Percentiles rank a stretch among this genome's conserved stretches.
Evolutionary conservation across 768 basidiomycete species (phyloP).

Genomic region (Panaeolus cyanescens): DNA sequence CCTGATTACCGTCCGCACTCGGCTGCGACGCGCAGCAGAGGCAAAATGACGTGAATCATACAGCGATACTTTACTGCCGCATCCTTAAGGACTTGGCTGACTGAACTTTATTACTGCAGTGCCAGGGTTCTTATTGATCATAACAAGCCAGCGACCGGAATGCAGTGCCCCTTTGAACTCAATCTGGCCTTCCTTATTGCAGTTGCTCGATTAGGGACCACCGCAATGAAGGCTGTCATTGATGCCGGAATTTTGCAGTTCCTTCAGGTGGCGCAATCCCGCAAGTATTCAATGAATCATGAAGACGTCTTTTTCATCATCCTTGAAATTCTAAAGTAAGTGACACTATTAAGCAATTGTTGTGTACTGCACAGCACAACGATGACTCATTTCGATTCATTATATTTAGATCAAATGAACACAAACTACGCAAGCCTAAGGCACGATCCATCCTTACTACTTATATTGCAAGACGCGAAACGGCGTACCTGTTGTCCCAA

Average conservation of each 20-base stretch:
- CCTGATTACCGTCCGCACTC: not conserved
- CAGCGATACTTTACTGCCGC: not conserved
- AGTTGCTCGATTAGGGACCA: slow-evolving; percentile 1
- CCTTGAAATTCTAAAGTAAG: slow-evolving; percentile 10
- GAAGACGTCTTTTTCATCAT: slow-evolving; percentile 3
- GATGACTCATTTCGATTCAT: not conserved
- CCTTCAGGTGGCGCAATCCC: slow-evolving; percentile 1
- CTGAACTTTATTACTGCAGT: not conserved
- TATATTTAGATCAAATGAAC: slow-evolving; percentile 4
- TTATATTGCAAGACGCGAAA: slow-evolving; percentile 3
- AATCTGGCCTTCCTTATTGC: slow-evolving; percentile 8
- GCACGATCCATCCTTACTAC: not conserved
- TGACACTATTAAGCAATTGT: not conserved
- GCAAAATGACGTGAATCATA: not conserved
- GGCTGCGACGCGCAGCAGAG: not conserved
- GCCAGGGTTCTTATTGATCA: not conserved
- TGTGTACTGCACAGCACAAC: not conserved
- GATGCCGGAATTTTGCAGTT: slow-evolving; percentile 7
- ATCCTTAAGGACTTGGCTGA: not conserved
- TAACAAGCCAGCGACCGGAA: not conserved
- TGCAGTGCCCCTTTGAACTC: slow-evolving; percentile 7
- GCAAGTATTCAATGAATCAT: slow-evolving; percentile 2
- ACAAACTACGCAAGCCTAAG: slow-evolving; percentile 1
- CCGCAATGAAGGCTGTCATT: slow-evolving; percentile 1
- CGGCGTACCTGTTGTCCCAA: slow-evolving; percentile 5